A percentile compares a stretch with the other conserved stretches of the same genome.
These are phyloP conservation scores for Neoascochyta sp. DNA, from an alignment of 2,329 filamentous ascomycete genomes.

Conservation along the genomic window DNA sequence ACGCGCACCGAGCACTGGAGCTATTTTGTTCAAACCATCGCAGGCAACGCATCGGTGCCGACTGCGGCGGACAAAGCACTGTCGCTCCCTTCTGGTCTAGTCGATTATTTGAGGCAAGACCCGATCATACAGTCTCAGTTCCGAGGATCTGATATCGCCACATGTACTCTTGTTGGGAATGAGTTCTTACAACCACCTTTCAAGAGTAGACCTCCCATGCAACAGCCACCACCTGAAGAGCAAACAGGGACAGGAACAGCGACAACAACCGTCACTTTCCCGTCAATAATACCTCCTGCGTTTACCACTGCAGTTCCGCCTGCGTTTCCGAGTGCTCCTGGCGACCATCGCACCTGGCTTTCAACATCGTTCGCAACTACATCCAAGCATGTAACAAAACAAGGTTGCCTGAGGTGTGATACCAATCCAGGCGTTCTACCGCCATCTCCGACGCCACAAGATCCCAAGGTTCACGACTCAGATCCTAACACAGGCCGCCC, in stretches of 20 bases:
- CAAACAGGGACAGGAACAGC: no score
- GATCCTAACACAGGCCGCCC: no score
- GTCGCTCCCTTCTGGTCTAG: conserved; percentile 18
- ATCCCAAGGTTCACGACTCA: conserved; percentile 2
- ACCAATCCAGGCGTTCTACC: conserved; percentile 3
- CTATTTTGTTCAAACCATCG: conserved; percentile 25
- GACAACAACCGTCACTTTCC: background rate
- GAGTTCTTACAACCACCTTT: no score
- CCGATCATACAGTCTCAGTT: conserved; percentile 17
- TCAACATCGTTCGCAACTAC: conserved; percentile 24
- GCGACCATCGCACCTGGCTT: conserved; percentile 21
- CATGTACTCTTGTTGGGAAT: conserved; percentile 17
- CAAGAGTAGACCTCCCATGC: no score
- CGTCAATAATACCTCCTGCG: no score
- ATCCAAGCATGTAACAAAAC: conserved; percentile 24
- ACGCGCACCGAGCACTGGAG: conserved; percentile 21
- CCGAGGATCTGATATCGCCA: conserved; percentile 27
- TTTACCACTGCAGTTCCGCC: background rate
- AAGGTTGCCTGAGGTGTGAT: conserved; percentile 24
- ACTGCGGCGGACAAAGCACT: conserved; percentile 3
- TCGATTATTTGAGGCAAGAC: conserved; percentile 22
- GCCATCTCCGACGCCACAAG: conserved; percentile 2
- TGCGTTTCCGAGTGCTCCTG: conserved; percentile 6
- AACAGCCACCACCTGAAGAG: no score
- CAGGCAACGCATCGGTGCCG: conserved; percentile 2